Evolutionary conservation across 805 yeast species (phyloP).

Genomic region (Pichia deserticola): DNA sequence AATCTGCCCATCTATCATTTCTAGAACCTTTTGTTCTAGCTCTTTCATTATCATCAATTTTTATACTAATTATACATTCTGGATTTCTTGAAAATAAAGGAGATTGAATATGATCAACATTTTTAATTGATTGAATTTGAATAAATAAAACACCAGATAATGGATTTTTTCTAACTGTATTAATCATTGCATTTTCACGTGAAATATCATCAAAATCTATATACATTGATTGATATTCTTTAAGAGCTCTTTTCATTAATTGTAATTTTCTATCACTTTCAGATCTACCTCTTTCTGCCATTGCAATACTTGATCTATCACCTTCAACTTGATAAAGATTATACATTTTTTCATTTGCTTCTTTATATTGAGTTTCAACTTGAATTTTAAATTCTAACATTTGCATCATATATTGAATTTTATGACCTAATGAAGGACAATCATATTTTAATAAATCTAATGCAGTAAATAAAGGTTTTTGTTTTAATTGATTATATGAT

Average conservation of each 20-base stretch:
- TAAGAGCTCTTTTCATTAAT: constrained; percentile 72
- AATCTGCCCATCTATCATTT: constrained; percentile 77
- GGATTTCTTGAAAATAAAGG: constrained; percentile 73
- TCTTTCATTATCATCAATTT: constrained; percentile 81
- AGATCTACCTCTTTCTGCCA: constrained; percentile 79
- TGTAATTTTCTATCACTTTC: constrained; percentile 85
- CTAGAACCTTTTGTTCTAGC: constrained; percentile 71
- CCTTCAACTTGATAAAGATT: constrained; percentile 86
- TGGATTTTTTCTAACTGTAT: constrained; percentile 74
- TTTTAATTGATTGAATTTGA: constrained; percentile 70
- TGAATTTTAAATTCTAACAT: constrained; percentile 89
- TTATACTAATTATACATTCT: constrained; percentile 69
- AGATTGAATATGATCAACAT: constrained; percentile 87
- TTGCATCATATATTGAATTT: constrained; percentile 92
- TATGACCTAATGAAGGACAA: constrained; percentile 89
- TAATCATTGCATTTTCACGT: constrained; percentile 57
- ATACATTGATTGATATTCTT: constrained; percentile 84
- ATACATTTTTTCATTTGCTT: constrained; percentile 84
- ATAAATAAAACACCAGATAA: constrained; percentile 73
- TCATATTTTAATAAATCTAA: constrained; percentile 85
- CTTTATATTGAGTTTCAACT: constrained; percentile 88
- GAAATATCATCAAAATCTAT: constrained; percentile 61
- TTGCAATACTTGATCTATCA: constrained; percentile 74
- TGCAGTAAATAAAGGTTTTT: constrained; percentile 48
- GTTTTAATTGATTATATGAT: constrained; percentile 8